These are phyloP conservation scores for Hortiboletus rubellus DNA, from an alignment of 1,284 basidiomycete genomes.

Conservation along the genomic window DNA sequence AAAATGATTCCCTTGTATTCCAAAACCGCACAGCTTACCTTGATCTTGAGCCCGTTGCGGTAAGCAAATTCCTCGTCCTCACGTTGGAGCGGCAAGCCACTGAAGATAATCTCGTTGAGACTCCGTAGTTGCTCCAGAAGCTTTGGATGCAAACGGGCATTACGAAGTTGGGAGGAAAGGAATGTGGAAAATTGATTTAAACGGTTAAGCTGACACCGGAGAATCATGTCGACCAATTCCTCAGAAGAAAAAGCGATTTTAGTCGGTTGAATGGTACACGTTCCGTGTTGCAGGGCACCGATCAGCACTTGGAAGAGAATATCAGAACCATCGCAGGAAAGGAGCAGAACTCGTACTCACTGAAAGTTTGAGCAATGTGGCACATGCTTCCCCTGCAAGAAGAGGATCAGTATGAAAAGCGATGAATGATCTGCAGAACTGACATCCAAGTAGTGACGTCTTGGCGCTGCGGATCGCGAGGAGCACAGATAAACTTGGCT, in stretches of 20 bases:
- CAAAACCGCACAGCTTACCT: constrained; percentile 40
- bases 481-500: constrained; percentile 51
- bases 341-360: constrained; percentile 42
- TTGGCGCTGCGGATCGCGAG: constrained; percentile 49
- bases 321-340: constrained; percentile 27
- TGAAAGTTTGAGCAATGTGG: constrained; percentile 65
- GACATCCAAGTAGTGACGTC: constrained; percentile 72
- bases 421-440: constrained; percentile 30
- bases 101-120: constrained; percentile 61
- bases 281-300: constrained; percentile 65
- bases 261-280: constrained; percentile 69
- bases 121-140: constrained; percentile 55
- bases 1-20: constrained; percentile 4
- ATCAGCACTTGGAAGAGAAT: constrained; percentile 50
- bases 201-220: constrained; percentile 63
- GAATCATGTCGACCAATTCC: constrained; percentile 71
- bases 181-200: constrained; percentile 70
- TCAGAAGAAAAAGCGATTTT: constrained; percentile 61
- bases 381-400: constrained; percentile 65
- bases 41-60: constrained; percentile 55
- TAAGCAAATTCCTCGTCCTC: constrained; percentile 69
- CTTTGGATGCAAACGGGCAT: constrained; percentile 59
- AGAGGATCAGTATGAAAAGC: constrained; percentile 30
- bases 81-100: constrained; percentile 56
- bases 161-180: constrained; percentile 59